These are phyloP conservation scores for Lactifluus piperatus DNA, from an alignment of 768 basidiomycete genomes.

Conservation along the genomic window DNA sequence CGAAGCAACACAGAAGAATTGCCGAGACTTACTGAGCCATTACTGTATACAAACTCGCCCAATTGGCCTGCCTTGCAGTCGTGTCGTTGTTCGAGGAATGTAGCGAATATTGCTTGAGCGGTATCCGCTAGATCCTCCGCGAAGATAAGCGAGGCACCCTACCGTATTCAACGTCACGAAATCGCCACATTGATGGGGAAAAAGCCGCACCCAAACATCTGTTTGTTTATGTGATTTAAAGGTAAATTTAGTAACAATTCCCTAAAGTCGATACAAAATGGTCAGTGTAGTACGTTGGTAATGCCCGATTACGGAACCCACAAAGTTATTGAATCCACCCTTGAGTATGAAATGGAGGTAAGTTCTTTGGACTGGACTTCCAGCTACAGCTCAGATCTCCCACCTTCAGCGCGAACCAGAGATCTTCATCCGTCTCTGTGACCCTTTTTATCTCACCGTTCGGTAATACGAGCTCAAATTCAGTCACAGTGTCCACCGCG, in stretches of 20 bases:
- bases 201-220: conserved; percentile 9
- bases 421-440: conserved; percentile 7
- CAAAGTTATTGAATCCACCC: conserved; percentile 15
- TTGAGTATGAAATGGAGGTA: background rate
- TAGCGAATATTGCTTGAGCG: background rate
- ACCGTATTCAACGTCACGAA: background rate
- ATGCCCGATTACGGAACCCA: background rate
- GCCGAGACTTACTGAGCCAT: conserved; percentile 23
- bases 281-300: background rate
- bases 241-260: conserved; percentile 14
- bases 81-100: background rate
- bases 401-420: conserved; percentile 16
- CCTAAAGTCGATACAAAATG: background rate
- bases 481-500: conserved; percentile 28
- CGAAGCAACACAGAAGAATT: conserved; percentile 23
- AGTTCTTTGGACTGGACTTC: background rate
- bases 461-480: conserved; percentile 25
- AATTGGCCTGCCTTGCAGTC: conserved; percentile 4
- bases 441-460: conserved; percentile 20
- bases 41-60: background rate
- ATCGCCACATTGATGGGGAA: background rate
- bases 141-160: conserved; percentile 1
- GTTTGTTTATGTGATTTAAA: conserved; percentile 3
- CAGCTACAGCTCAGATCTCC: background rate
- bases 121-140: background rate